phyloP scores from a whole-genome alignment of 306 rosid species.

The Cotoneaster glaucophyllus region DNA sequence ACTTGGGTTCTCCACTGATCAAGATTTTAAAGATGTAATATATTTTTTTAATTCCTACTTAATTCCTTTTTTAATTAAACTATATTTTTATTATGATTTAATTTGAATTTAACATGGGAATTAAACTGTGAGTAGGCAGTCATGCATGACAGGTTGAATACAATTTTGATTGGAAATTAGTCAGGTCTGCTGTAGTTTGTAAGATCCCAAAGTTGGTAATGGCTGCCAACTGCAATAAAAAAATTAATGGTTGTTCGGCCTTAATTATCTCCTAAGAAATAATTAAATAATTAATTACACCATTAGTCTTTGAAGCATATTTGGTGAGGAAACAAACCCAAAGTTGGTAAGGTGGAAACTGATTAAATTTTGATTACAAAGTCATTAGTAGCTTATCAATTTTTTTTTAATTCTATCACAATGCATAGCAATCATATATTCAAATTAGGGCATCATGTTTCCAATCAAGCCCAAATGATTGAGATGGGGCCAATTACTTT shows the following conservation, averaged over 20 bases:
- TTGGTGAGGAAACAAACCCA: not conserved
- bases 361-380: not conserved
- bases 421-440: conserved; percentile 16
- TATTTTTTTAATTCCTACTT: not conserved
- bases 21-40: conserved; percentile 59
- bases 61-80: not conserved
- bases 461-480: conserved; percentile 21
- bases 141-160: not conserved
- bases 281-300: not conserved
- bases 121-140: not conserved
- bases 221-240: conserved; percentile 10
- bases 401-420: not conserved
- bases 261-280: not conserved
- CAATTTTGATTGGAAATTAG: not conserved
- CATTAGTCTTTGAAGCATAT: not conserved
- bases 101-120: not conserved
- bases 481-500: not conserved
- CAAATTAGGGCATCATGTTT: conserved; percentile 21
- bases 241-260: not conserved
- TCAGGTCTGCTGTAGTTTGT: not conserved
- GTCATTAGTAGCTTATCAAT: not conserved
- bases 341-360: not conserved
- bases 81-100: not conserved
- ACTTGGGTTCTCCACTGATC: conserved; percentile 46
- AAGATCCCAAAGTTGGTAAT: not conserved